These are phyloP conservation scores for Bimuria novae-zelandiae DNA, from an alignment of 2,329 filamentous ascomycete genomes.

Conservation along the genomic window DNA sequence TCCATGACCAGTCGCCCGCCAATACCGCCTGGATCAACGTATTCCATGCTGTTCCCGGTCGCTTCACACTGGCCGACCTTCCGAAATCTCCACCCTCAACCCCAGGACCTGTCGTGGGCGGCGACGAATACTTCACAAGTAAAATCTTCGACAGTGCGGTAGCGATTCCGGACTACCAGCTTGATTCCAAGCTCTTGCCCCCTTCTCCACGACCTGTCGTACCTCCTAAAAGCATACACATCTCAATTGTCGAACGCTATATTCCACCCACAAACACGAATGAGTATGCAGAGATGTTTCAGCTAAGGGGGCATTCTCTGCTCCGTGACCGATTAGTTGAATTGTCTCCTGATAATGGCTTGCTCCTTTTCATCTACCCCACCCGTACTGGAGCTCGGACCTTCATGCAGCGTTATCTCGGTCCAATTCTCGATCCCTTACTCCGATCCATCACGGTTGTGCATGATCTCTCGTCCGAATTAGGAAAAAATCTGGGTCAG, in stretches of 20 bases:
- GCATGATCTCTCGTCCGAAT: conserved; percentile 61
- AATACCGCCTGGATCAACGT: conserved; percentile 66
- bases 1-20: conserved; percentile 58
- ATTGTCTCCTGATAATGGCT: conserved; percentile 60
- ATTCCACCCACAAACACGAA: conserved; percentile 64
- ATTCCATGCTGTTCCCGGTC: conserved; percentile 65
- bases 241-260: conserved; percentile 67
- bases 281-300: conserved; percentile 65
- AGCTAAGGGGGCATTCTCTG: conserved; percentile 56
- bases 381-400: conserved; percentile 61
- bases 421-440: conserved; percentile 64
- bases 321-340: conserved; percentile 65
- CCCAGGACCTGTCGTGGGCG: conserved; percentile 55
- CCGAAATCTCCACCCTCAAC: conserved; percentile 67
- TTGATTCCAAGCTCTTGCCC: conserved; percentile 55
- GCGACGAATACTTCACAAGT: conserved; percentile 65
- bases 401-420: conserved; percentile 64
- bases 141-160: conserved; percentile 67
- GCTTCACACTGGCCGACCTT: conserved; percentile 65
- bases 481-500: conserved; percentile 59
- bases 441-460: conserved; percentile 63
- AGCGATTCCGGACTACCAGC: conserved; percentile 62
- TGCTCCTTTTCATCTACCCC: conserved; percentile 66
- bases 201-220: conserved; percentile 62
- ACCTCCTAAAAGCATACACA: conserved; percentile 62